Conservation (phyloP, 169 alveolate species). For the Theileria parva region DNA sequence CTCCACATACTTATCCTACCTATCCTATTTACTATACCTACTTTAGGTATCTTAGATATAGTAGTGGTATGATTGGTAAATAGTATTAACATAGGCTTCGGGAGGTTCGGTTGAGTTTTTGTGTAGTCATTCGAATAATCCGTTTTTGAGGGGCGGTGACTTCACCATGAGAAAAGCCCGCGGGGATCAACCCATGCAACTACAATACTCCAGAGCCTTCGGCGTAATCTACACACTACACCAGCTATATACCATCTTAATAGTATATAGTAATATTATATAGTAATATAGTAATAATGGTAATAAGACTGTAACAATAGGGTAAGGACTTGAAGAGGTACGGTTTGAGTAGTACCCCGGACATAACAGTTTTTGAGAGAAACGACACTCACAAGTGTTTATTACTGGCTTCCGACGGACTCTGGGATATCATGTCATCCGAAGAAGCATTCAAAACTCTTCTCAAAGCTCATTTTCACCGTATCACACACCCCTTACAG, state of each 20-base stretch:
- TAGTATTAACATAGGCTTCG: constrained; percentile 21
- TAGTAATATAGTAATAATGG: too few relatives aligned
- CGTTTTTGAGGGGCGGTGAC: constrained; percentile 83
- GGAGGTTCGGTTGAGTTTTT: constrained; percentile 71
- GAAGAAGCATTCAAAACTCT: constrained; percentile 54
- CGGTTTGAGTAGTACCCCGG: constrained; percentile 76
- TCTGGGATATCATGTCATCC: constrained; percentile 76
- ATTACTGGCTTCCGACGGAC: constrained; percentile 80
- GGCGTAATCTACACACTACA: constrained; percentile 53
- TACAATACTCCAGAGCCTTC: constrained; percentile 79
- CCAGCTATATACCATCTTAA: too few relatives aligned
- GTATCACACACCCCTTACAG: constrained; percentile 14
- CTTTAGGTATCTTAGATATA: too few relatives aligned
- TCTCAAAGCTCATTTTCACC: constrained; percentile 15
- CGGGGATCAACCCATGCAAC: constrained; percentile 85
- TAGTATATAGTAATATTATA: too few relatives aligned
- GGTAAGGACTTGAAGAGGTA: constrained; percentile 79
- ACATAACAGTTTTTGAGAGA: constrained; percentile 55
- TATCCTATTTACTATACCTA: too few relatives aligned
- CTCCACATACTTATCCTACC: neutral
- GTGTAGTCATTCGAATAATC: constrained; percentile 77
- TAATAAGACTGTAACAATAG: neutral
- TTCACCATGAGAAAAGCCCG: constrained; percentile 72
- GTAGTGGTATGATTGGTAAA: neutral
- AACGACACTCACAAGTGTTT: constrained; percentile 53